Conservation (phyloP, 2,329 filamentous ascomycete species). For the Seiridium unicorne region DNA sequence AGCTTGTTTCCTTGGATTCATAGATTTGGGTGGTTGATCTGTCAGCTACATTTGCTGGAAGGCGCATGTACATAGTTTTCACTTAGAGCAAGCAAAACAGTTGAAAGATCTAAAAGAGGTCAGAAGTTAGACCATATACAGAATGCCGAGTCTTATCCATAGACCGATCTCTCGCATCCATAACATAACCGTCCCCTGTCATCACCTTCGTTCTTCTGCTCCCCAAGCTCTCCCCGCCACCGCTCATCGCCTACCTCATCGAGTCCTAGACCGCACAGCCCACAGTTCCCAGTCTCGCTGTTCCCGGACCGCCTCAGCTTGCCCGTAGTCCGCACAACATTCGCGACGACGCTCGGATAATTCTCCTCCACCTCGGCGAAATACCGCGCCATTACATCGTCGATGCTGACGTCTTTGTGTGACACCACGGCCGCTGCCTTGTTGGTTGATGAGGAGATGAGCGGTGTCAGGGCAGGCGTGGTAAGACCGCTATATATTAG, state of each 20-base stretch:
- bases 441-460: slow-evolving; percentile 37
- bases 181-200: slow-evolving; percentile 56
- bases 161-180: slow-evolving; percentile 67
- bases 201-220: slow-evolving; percentile 19
- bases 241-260: slow-evolving; percentile 62
- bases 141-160: slow-evolving; percentile 27
- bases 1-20: too few species aligned
- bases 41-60: too few species aligned
- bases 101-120: neutral
- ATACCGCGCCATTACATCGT: slow-evolving; percentile 86
- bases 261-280: slow-evolving; percentile 68
- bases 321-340: slow-evolving; percentile 88
- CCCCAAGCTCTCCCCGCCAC: slow-evolving; percentile 61
- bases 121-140: neutral
- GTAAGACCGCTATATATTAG: slow-evolving; percentile 60
- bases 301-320: slow-evolving; percentile 62
- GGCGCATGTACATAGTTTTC: too few species aligned
- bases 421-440: slow-evolving; percentile 47
- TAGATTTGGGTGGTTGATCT: too few species aligned
- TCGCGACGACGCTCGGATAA: slow-evolving; percentile 89
- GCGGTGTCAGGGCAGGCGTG: slow-evolving; percentile 47
- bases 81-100: neutral
- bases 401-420: slow-evolving; percentile 80
- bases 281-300: slow-evolving; percentile 46
- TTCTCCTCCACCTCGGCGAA: slow-evolving; percentile 82